A percentile compares a stretch with the other conserved stretches of the same genome.
phyloP scores from a whole-genome alignment of 2,329 filamentous ascomycete species.

The Hypoxylon sp. region DNA sequence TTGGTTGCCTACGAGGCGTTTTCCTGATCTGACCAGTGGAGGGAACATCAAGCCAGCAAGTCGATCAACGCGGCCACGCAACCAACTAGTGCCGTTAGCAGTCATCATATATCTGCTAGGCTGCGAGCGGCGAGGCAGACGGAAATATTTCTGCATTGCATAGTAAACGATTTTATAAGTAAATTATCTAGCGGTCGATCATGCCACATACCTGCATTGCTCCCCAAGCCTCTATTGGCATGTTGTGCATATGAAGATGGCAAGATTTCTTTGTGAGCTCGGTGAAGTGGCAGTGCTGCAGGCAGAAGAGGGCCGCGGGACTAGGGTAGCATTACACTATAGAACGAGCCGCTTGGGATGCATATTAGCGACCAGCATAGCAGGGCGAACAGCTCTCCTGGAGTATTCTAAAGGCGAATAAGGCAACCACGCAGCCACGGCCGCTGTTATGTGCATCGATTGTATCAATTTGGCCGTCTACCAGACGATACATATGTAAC shows the following conservation, averaged over 20 bases:
- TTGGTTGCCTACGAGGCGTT: constrained; percentile 28
- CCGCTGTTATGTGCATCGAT: constrained; percentile 7
- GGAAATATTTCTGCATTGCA: constrained; percentile 19
- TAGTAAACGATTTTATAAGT: constrained; percentile 4
- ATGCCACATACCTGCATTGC: constrained; percentile 16
- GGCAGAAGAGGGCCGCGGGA: constrained; percentile 10
- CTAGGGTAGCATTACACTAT: constrained; percentile 25
- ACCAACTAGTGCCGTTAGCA: constrained; percentile 6
- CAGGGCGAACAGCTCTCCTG: constrained; percentile 31
- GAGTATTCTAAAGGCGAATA: constrained; percentile 31
- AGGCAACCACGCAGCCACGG: constrained; percentile 39
- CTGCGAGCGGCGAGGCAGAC: constrained; percentile 29
- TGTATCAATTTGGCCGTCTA: constrained; percentile 2
- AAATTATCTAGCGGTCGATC: constrained; percentile 17
- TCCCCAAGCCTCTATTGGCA: constrained; percentile 1
- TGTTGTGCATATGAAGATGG: constrained; percentile 13
- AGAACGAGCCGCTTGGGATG: constrained; percentile 26
- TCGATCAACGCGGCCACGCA: constrained; percentile 9
- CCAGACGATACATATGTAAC: not conserved
- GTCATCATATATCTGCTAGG: constrained; percentile 13
- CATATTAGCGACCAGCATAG: constrained; percentile 23
- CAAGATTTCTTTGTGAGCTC: constrained; percentile 5
- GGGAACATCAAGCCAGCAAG: not conserved
- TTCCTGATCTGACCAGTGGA: not conserved
- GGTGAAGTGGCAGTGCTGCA: constrained; percentile 30